Percentiles rank a stretch among this genome's conserved stretches.
phyloP scores from a whole-genome alignment of 208 protist genomes.

The Angomonas deanei region DNA sequence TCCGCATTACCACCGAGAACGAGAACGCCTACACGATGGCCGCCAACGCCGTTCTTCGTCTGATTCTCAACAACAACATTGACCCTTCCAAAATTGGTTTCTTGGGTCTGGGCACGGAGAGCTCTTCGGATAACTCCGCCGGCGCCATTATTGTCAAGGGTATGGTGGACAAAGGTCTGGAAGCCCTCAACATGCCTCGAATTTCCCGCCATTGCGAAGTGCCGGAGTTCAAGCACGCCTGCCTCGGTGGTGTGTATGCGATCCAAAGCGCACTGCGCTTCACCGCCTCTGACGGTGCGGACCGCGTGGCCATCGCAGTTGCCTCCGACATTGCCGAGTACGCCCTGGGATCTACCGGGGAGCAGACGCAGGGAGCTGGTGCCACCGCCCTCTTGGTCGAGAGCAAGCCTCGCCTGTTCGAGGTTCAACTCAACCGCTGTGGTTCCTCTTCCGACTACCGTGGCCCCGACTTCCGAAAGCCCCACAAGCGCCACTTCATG shows the following conservation, averaged over 20 bases:
- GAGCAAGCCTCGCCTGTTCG: slow-evolving; percentile 62
- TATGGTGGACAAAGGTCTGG: slow-evolving; percentile 85
- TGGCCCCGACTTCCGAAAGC: slow-evolving; percentile 89
- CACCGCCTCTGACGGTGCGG: slow-evolving; percentile 47
- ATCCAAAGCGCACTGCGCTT: slow-evolving; percentile 81
- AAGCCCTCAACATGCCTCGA: slow-evolving; percentile 51
- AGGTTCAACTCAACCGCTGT: slow-evolving; percentile 65
- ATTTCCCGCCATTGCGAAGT: slow-evolving; percentile 86
- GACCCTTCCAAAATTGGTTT: slow-evolving; percentile 82
- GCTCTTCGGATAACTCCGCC: slow-evolving; percentile 84
- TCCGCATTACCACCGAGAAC: slow-evolving; percentile 76
- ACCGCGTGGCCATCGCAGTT: slow-evolving; percentile 79
- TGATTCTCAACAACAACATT: slow-evolving; percentile 83
- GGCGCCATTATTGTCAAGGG: slow-evolving; percentile 88
- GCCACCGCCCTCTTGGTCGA: slow-evolving; percentile 82
- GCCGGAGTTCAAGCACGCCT: slow-evolving; percentile 92
- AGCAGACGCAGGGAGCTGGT: slow-evolving; percentile 88
- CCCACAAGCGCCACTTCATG: slow-evolving; percentile 83
- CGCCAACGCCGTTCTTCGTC: slow-evolving; percentile 80
- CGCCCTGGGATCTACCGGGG: slow-evolving; percentile 80
- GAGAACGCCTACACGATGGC: slow-evolving; percentile 92
- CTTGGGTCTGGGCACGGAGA: slow-evolving; percentile 87
- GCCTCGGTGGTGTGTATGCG: slow-evolving; percentile 86
- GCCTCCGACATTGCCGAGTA: slow-evolving; percentile 89
- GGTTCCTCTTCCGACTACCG: slow-evolving; percentile 85